Conservation (phyloP, 2,329 filamentous ascomycete genomes). For the Penicillium frequentans region DNA sequence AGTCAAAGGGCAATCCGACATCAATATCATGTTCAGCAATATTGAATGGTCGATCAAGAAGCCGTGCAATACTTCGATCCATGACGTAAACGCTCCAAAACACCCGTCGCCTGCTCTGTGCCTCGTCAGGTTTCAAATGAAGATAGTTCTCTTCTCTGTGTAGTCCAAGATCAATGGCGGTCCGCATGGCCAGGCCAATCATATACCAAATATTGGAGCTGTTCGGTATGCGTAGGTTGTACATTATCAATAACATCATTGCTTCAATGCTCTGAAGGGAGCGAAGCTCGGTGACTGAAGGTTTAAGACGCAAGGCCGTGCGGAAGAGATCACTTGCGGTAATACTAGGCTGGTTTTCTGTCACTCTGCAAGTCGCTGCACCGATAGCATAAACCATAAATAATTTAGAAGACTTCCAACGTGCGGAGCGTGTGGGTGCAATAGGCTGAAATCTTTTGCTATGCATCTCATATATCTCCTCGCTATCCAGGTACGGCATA, state of each 20-base stretch:
- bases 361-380: slow-evolving; percentile 13
- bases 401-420: slow-evolving; percentile 15
- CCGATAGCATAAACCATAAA: slow-evolving; percentile 23
- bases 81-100: slow-evolving; percentile 34
- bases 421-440: neutral
- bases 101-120: slow-evolving; percentile 18
- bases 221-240: slow-evolving; percentile 20
- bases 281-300: slow-evolving; percentile 2
- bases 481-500: slow-evolving; percentile 12
- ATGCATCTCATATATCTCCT: slow-evolving; percentile 11
- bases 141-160: slow-evolving; percentile 20
- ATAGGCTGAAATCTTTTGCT: neutral
- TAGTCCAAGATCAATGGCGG: slow-evolving; percentile 24
- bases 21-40: slow-evolving; percentile 34
- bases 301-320: slow-evolving; percentile 11
- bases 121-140: slow-evolving; percentile 8
- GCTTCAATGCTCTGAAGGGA: slow-evolving; percentile 19
- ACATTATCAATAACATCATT: slow-evolving; percentile 22
- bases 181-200: slow-evolving; percentile 24
- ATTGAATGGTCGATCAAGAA: slow-evolving; percentile 30
- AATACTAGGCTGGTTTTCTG: slow-evolving; percentile 9
- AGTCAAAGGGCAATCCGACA: slow-evolving; percentile 19
- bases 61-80: slow-evolving; percentile 27
- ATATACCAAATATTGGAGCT: slow-evolving; percentile 25
- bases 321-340: slow-evolving; percentile 8